Percentiles rank a stretch among this genome's conserved stretches.
Conservation (phyloP, 176 grass and related monocot genomes). For the Rhynchospora pubera region DNA sequence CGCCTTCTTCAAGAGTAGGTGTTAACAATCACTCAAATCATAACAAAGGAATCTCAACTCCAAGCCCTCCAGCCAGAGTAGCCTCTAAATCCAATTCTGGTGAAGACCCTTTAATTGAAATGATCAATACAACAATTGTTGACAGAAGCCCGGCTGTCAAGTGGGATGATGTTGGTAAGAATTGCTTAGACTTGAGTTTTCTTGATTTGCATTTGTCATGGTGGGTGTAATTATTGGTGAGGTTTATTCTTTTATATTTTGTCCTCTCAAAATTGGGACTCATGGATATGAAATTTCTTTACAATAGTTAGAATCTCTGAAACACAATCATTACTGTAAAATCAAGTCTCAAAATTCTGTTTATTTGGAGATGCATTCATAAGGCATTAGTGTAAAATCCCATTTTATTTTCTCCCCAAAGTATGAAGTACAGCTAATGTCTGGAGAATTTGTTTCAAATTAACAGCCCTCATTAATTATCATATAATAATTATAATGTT, state of each 20-base stretch:
- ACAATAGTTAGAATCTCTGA: neutral
- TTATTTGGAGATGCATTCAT: neutral
- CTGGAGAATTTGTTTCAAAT: neutral
- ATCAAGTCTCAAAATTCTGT: neutral
- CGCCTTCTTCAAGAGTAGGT: neutral
- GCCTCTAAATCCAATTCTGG: neutral
- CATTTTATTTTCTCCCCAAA: neutral
- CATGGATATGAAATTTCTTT: neutral
- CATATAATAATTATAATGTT: neutral
- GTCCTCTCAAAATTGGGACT: neutral
- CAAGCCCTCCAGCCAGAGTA: neutral
- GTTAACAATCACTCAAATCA: neutral
- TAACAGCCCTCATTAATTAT: neutral
- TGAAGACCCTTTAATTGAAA: conserved; percentile 67
- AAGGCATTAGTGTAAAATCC: neutral
- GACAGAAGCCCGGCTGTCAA: conserved; percentile 87
- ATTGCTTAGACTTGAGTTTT: neutral
- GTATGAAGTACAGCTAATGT: neutral
- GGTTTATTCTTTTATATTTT: neutral
- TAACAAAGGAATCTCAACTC: conserved; percentile 8
- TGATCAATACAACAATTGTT: conserved; percentile 90
- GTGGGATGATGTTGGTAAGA: conserved; percentile 95
- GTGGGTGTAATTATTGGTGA: neutral
- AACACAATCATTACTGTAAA: neutral
- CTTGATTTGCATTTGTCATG: neutral